Percentiles rank a stretch among this genome's conserved stretches.
Evolutionary conservation across 2,329 filamentous ascomycete species (phyloP).

Genomic region (Chrysoporthe cubensis): DNA sequence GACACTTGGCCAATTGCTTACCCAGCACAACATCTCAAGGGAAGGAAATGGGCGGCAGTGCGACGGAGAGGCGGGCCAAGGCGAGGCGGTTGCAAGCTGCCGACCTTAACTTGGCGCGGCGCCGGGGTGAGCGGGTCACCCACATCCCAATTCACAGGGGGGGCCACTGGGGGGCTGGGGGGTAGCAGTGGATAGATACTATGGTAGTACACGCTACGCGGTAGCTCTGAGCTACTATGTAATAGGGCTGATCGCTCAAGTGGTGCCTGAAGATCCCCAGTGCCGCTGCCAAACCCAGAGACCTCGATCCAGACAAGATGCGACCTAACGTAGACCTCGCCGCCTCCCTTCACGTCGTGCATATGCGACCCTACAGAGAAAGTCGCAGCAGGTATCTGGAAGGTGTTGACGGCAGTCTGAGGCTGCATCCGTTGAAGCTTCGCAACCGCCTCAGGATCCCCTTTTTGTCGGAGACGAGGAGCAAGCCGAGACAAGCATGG

Average conservation of each 20-base stretch:
- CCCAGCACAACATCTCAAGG: not conserved
- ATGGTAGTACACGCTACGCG: not conserved
- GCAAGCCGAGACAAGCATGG: not conserved
- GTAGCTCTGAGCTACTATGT: not conserved
- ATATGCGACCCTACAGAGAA: too few relatives aligned
- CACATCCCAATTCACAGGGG: not conserved
- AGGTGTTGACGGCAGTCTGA: too few relatives aligned
- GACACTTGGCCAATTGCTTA: conserved; percentile 3
- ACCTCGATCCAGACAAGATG: too few relatives aligned
- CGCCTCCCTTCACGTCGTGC: too few relatives aligned
- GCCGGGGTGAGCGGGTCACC: conserved; percentile 2
- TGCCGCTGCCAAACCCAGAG: not conserved
- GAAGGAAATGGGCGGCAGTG: conserved; percentile 8
- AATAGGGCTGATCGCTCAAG: not conserved
- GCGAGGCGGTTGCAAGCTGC: conserved; percentile 14
- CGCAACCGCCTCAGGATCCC: not conserved
- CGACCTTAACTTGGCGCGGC: conserved; percentile 15
- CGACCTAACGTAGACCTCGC: too few relatives aligned
- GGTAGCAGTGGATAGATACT: too few relatives aligned
- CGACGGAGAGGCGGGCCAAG: not conserved
- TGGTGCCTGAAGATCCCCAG: conserved; percentile 7
- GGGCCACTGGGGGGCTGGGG: not conserved
- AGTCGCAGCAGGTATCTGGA: too few relatives aligned
- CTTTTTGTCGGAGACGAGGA: not conserved
- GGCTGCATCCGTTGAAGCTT: too few relatives aligned